Percentiles rank a stretch among this genome's conserved stretches.
These are phyloP conservation scores for Ormosia emarginata DNA, from an alignment of 306 rosid genomes.

Conservation along the genomic window DNA sequence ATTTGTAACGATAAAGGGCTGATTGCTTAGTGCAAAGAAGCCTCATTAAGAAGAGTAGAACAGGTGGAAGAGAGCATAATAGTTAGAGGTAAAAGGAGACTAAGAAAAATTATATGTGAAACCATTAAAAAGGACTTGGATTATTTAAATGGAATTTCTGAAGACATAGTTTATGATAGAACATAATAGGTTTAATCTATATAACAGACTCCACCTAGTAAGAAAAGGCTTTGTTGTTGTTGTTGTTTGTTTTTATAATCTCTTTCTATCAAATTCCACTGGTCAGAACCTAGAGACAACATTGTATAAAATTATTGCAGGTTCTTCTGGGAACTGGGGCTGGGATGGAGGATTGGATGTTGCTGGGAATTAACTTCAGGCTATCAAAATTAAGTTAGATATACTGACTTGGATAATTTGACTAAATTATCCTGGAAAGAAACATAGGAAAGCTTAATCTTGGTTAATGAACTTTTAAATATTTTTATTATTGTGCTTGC, in stretches of 20 bases:
- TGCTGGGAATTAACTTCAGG: not conserved
- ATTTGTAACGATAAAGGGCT: not conserved
- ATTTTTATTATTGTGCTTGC: not conserved
- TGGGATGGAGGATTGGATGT: not conserved
- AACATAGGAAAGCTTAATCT: not conserved
- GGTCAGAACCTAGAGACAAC: not conserved
- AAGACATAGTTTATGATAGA: no score
- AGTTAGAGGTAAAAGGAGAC: no score
- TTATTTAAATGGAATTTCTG: no score
- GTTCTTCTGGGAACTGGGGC: not conserved
- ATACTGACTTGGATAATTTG: not conserved
- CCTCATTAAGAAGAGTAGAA: no score
- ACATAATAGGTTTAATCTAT: no score
- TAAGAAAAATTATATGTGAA: no score
- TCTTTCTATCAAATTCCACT: not conserved
- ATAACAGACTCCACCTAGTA: no score
- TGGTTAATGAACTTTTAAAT: not conserved
- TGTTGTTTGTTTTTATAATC: not conserved
- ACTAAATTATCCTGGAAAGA: not conserved
- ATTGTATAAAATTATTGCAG: not conserved
- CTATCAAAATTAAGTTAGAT: not conserved
- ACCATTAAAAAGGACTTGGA: no score
- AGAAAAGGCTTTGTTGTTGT: no score
- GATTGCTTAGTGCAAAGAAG: not conserved
- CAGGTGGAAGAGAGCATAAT: no score